These are phyloP conservation scores for Incumbomyces delicatus DNA, from an alignment of 2,329 filamentous ascomycete genomes.

Conservation along the genomic window DNA sequence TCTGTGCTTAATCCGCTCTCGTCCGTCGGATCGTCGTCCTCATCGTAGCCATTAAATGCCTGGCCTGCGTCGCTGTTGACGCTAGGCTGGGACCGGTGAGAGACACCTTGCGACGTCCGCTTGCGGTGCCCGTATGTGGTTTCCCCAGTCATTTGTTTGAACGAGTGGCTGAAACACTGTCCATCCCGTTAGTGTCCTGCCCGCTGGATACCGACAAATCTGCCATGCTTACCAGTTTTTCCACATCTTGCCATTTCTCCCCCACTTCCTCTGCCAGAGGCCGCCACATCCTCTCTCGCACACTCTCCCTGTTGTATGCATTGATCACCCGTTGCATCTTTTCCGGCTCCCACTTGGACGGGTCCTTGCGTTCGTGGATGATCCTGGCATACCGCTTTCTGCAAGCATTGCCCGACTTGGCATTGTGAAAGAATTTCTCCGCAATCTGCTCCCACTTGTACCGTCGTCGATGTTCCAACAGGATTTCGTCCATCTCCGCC, in stretches of 20 bases:
- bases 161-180: constrained; percentile 72
- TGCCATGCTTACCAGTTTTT: constrained; percentile 60
- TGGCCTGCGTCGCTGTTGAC: constrained; percentile 1
- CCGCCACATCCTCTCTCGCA: constrained; percentile 74
- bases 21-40: constrained; percentile 15
- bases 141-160: constrained; percentile 55
- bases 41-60: not conserved
- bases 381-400: constrained; percentile 80
- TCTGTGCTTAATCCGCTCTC: constrained; percentile 19
- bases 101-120: constrained; percentile 13
- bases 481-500: constrained; percentile 60
- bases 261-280: constrained; percentile 54
- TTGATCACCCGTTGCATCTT: constrained; percentile 65
- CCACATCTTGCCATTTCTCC: constrained; percentile 57
- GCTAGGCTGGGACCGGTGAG: constrained; percentile 9
- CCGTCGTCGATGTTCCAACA: constrained; percentile 61
- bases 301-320: constrained; percentile 58
- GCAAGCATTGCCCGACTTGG: constrained; percentile 71
- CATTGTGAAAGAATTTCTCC: constrained; percentile 57
- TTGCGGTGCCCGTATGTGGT: constrained; percentile 10
- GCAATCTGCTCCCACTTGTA: constrained; percentile 80
- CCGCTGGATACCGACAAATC: not conserved
- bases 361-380: constrained; percentile 58
- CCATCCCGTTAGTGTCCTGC: constrained; percentile 6
- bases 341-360: constrained; percentile 65